Evolutionary conservation across 2,329 filamentous ascomycete species (phyloP).

Genomic region (Dactylellina haptotyla): DNA sequence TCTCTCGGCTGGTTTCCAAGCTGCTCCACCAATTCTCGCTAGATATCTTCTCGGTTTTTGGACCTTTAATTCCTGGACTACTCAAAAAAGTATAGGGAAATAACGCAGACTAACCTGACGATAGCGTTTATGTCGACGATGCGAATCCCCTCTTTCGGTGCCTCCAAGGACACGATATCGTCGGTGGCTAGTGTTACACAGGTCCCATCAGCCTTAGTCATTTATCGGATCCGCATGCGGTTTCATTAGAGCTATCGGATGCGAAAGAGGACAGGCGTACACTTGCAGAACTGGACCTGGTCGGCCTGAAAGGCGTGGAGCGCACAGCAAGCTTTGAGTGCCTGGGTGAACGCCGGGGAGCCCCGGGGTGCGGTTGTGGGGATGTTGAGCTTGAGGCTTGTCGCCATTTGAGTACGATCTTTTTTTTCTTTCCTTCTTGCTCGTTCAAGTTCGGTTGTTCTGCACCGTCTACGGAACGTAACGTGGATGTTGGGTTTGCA

Average conservation of each 20-base stretch:
- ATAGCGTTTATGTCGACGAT: slow-evolving; percentile 58
- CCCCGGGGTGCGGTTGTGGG: slow-evolving; percentile 56
- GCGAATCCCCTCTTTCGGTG: slow-evolving; percentile 55
- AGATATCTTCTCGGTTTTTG: slow-evolving; percentile 28
- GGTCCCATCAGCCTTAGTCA: not conserved
- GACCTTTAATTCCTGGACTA: not conserved
- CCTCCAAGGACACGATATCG: slow-evolving; percentile 56
- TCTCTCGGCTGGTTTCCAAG: slow-evolving; percentile 54
- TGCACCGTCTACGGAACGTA: no score
- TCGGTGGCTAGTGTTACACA: slow-evolving; percentile 49
- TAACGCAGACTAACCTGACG: slow-evolving; percentile 54
- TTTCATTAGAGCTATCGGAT: not conserved
- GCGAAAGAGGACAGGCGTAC: no score
- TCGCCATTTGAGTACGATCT: slow-evolving; percentile 35
- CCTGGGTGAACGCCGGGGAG: slow-evolving; percentile 57
- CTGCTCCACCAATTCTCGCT: slow-evolving; percentile 55
- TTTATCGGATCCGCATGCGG: not conserved
- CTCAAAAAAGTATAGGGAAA: not conserved
- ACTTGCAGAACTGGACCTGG: slow-evolving; percentile 56
- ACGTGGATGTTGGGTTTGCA: no score
- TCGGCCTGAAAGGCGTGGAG: slow-evolving; percentile 56
- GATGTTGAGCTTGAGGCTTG: slow-evolving; percentile 58
- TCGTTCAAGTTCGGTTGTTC: not conserved
- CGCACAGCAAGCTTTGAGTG: slow-evolving; percentile 58
- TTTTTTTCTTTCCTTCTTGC: not conserved